Base-by-base conservation (phyloP, 2,329 filamentous ascomycete genomes). In the Penicillium sp. region DNA sequence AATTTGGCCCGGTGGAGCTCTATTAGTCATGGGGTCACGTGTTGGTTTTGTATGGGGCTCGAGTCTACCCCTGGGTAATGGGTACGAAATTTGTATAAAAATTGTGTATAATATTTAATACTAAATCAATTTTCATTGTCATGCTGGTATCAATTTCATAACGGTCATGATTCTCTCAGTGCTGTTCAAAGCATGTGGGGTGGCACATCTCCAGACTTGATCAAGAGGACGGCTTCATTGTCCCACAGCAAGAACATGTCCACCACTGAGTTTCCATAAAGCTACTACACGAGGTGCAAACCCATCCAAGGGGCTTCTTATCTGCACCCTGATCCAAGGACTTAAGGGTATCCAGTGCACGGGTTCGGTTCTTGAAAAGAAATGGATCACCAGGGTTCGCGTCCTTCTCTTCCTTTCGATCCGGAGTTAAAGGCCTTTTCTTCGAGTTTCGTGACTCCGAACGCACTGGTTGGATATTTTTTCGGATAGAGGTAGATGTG, bases 211-310 rank as follows among this genome's bases (percentile, higher is more conserved):
- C 17, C 35, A 49, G 51, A 21, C 21, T 8, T 13, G 19, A 10
- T 53, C 49, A 82, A n/a, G 81, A 83, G 41, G 70, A 71, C 36
- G 71, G 65, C 68, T 87, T 87, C 82, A 87, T 83, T 9, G 71
- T 75, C 49, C 85, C 84, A 69, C 85, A 88, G 12, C 76, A 75
- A 15, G 81, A 80, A 64, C 85, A 88, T 5, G 83, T 86, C 85
- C 84, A 87, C 84, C 84, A 88, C 64, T 84, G 74, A 21, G 78
- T 79, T 69, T 87, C 85, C 83, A 87, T 87, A 59, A 85, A 87
- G 0, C 81, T 79, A 6, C 83, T 82, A 59, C 86, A 88, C 6
- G 75, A 72, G 51, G 76, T 65, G 68, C 86, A 88, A 53, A 81
- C 75, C 86, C 86, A 88, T 1, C 84, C 85, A 21, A 86, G 65